Evolutionary conservation across 257 asterid species (phyloP).

Genomic region (Echites panduratus): DNA sequence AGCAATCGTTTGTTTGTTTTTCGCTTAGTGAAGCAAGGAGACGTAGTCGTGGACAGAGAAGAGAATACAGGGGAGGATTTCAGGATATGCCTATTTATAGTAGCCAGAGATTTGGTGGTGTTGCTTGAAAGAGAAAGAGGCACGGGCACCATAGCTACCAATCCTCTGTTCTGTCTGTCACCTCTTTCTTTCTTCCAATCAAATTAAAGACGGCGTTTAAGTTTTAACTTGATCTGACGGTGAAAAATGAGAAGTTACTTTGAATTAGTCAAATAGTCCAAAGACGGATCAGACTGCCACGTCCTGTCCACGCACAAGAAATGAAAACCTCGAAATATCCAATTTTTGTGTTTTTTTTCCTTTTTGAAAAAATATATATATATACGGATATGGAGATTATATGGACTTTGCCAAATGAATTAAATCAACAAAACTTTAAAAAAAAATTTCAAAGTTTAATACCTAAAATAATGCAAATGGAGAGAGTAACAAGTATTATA

Average conservation of each 20-base stretch:
- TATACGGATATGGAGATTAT: no score
- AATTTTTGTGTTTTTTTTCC: no score
- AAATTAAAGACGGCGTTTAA: background rate
- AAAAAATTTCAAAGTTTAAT: no score
- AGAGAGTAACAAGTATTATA: no score
- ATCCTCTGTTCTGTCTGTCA: background rate
- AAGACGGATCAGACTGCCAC: conserved; percentile 33
- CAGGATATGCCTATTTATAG: conserved; percentile 21
- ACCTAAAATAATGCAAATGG: no score
- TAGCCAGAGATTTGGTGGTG: conserved; percentile 4
- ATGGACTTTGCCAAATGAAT: no score
- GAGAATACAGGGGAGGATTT: background rate
- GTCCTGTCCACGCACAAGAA: conserved; percentile 34
- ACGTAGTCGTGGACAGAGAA: background rate
- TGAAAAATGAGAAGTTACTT: background rate
- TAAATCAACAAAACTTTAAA: no score
- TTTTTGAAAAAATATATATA: no score
- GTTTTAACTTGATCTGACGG: conserved; percentile 3
- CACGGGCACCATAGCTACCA: background rate
- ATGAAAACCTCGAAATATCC: background rate
- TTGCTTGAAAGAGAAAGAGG: conserved; percentile 1
- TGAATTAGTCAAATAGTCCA: background rate
- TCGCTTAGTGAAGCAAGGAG: background rate
- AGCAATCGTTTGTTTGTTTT: background rate
- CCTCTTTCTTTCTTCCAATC: background rate